phyloP scores from a whole-genome alignment of 148 eudicot genomes.

The Rhododendron griersonianum region DNA sequence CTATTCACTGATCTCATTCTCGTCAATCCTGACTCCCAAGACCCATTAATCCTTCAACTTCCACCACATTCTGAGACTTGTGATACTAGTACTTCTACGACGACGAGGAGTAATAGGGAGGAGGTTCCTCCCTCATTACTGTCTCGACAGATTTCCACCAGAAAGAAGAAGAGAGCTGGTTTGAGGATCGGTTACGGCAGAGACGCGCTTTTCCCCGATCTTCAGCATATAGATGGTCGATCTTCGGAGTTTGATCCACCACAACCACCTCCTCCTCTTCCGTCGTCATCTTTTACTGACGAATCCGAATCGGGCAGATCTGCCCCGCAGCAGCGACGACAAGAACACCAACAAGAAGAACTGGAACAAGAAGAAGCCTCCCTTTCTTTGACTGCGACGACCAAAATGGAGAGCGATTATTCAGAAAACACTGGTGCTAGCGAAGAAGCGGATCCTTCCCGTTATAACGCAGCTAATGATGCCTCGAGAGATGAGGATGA shows the following conservation, averaged over 20 bases:
- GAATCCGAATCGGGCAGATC: conserved; percentile 13
- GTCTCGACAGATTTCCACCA: conserved; percentile 42
- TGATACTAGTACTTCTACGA: background rate
- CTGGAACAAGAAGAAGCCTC: background rate
- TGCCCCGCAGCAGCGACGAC: conserved; percentile 4
- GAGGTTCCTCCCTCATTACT: conserved; percentile 19
- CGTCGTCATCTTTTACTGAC: background rate
- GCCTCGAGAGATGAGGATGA: background rate
- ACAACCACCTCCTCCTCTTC: background rate
- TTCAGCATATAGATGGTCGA: conserved; percentile 7
- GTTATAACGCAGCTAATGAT: background rate
- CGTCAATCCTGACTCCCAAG: conserved; percentile 26
- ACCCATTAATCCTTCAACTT: background rate
- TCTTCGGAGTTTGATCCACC: background rate
- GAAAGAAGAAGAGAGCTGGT: conserved; percentile 66
- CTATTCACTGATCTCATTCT: conserved; percentile 75
- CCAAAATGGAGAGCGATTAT: background rate
- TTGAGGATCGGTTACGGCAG: conserved; percentile 72
- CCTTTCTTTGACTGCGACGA: background rate
- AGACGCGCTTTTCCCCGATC: conserved; percentile 33
- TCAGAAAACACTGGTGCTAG: background rate
- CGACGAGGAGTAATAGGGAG: conserved; percentile 6
- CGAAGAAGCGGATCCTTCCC: background rate
- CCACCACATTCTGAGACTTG: conserved; percentile 4
- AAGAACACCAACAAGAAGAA: conserved; percentile 3